A percentile compares a stretch with the other conserved stretches of the same genome.
Evolutionary conservation across 108 stramenopile genomes (phyloP).

Genomic region (Skeletonema costatum): DNA sequence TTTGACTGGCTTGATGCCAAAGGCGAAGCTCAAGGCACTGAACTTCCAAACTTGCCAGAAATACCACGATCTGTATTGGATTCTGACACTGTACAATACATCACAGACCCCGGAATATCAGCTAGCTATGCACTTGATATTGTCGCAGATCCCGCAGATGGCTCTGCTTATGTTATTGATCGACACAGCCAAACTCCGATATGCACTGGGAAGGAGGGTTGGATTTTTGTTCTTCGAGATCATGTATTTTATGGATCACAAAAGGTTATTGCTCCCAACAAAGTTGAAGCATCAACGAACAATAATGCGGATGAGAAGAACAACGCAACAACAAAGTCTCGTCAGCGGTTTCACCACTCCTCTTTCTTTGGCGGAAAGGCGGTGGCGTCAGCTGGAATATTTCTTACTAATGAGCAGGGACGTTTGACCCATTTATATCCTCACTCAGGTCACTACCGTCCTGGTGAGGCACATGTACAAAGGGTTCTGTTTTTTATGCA

Average conservation of each 20-base stretch:
- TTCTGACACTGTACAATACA: conserved; percentile 83
- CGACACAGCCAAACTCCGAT: conserved; percentile 58
- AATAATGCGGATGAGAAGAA: conserved; percentile 1
- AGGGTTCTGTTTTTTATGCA: conserved; percentile 84
- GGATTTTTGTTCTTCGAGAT: conserved; percentile 92
- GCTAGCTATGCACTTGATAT: conserved; percentile 63
- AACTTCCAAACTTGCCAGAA: conserved; percentile 69
- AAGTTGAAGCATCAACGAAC: not conserved
- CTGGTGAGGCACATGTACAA: conserved; percentile 87
- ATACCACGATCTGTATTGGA: conserved; percentile 79
- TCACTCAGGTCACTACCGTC: conserved; percentile 94
- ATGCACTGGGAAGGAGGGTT: conserved; percentile 80
- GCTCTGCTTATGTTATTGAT: conserved; percentile 57
- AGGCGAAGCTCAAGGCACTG: conserved; percentile 68
- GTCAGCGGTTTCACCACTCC: conserved; percentile 93
- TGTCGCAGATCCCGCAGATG: conserved; percentile 49
- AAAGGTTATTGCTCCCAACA: conserved; percentile 71
- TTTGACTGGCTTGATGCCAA: conserved; percentile 91
- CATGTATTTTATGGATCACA: conserved; percentile 81
- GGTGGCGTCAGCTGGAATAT: conserved; percentile 90
- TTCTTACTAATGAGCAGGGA: conserved; percentile 84
- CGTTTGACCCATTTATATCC: conserved; percentile 83
- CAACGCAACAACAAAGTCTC: conserved; percentile 33
- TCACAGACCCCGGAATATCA: conserved; percentile 64
- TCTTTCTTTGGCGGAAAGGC: conserved; percentile 92